These are phyloP conservation scores for Hsuehochloa calcarea DNA, from an alignment of 176 grass and related monocot species.

Conservation along the genomic window DNA sequence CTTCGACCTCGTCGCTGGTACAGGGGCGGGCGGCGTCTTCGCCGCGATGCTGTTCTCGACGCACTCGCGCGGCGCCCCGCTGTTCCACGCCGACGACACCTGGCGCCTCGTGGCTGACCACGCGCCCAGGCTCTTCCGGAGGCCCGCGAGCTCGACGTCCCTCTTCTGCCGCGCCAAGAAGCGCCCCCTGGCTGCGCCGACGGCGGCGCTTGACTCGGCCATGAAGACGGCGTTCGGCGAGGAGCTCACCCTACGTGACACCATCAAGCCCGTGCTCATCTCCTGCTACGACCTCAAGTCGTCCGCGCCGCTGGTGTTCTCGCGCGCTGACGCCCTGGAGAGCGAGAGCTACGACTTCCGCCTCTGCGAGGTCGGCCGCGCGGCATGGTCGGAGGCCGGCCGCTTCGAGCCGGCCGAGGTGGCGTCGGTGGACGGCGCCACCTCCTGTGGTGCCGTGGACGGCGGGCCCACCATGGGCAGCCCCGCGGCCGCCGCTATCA, in stretches of 20 bases:
- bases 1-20: conserved; percentile 89
- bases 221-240: conserved; percentile 78
- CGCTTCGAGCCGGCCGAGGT: conserved; percentile 84
- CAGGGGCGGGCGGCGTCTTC: conserved; percentile 80
- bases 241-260: conserved; percentile 82
- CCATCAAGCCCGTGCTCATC: conserved; percentile 87
- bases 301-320: conserved; percentile 81
- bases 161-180: conserved; percentile 46
- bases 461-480: conserved; percentile 84
- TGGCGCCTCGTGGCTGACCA: conserved; percentile 82
- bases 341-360: conserved; percentile 91
- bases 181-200: conserved; percentile 47
- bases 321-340: conserved; percentile 90
- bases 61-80: conserved; percentile 57
- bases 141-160: conserved; percentile 17
- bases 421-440: conserved; percentile 61
- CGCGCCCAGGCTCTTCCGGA: conserved; percentile 57
- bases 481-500: conserved; percentile 81
- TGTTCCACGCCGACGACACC: conserved; percentile 81
- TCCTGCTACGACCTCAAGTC: conserved; percentile 85
- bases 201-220: conserved; percentile 56
- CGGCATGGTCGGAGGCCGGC: conserved; percentile 81
- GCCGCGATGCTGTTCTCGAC: conserved; percentile 91
- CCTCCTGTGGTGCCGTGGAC: conserved; percentile 70
- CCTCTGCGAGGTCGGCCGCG: conserved; percentile 89